Evolutionary conservation across 345 rosid species (phyloP).

Genomic region (Lepidium didymum): DNA sequence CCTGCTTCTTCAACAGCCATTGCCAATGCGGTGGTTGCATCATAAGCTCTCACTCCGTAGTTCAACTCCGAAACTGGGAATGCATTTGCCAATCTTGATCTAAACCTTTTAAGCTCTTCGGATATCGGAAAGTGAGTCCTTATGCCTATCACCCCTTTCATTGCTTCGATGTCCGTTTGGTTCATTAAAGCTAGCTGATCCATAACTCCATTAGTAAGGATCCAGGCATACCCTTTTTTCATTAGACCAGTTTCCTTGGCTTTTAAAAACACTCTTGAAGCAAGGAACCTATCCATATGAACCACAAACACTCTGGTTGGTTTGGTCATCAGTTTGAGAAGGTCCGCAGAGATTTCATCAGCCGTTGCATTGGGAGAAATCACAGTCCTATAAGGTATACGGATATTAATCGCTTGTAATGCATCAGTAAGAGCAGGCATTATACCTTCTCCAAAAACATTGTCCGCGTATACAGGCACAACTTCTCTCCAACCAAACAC

Average conservation of each 20-base stretch:
- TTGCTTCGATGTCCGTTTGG: not conserved
- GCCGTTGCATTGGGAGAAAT: constrained; percentile 40
- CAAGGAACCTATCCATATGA: constrained; percentile 27
- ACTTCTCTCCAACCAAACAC: constrained; percentile 52
- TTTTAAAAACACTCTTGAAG: constrained; percentile 29
- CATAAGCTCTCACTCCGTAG: constrained; percentile 40
- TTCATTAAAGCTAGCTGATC: not conserved
- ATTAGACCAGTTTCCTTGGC: constrained; percentile 43
- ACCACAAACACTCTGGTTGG: constrained; percentile 47
- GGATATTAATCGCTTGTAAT: constrained; percentile 27
- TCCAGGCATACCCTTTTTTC: constrained; percentile 41
- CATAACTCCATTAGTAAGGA: constrained; percentile 30
- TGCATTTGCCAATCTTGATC: constrained; percentile 21
- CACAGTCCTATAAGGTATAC: constrained; percentile 39
- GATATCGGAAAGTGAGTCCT: constrained; percentile 28
- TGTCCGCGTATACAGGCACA: constrained; percentile 33
- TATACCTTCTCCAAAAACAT: constrained; percentile 36
- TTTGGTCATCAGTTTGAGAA: constrained; percentile 34
- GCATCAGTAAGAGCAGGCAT: constrained; percentile 27
- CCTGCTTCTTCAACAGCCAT: constrained; percentile 38
- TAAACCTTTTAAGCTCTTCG: constrained; percentile 11
- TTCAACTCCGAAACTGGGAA: constrained; percentile 20
- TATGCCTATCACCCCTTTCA: constrained; percentile 41
- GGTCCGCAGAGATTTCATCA: constrained; percentile 35
- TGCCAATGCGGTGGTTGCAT: constrained; percentile 37